These are phyloP conservation scores for Yamadazyma kitorensis DNA, from an alignment of 805 yeast genomes.

Conservation along the genomic window DNA sequence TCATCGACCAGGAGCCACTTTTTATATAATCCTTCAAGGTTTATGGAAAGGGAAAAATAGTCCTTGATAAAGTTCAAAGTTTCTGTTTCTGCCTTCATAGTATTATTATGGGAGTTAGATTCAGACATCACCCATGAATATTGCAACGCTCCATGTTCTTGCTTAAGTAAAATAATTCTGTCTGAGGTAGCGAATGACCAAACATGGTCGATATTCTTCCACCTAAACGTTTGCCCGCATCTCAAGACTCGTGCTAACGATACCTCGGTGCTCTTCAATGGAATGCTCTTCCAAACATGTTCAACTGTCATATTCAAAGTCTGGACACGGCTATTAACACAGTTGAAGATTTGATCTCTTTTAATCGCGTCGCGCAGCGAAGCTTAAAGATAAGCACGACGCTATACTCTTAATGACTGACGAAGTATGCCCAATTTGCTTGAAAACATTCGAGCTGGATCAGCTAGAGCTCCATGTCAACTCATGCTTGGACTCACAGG, in stretches of 20 bases:
- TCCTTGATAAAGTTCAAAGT: slow-evolving; percentile 49
- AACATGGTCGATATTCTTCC: slow-evolving; percentile 61
- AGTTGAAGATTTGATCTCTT: no score
- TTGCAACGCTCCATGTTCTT: slow-evolving; percentile 49
- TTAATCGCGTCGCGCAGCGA: slow-evolving; percentile 4
- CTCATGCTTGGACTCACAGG: slow-evolving; percentile 34
- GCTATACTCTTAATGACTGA: slow-evolving; percentile 10
- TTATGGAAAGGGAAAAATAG: slow-evolving; percentile 68
- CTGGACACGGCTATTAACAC: not conserved
- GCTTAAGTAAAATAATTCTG: slow-evolving; percentile 62
- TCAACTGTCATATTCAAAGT: slow-evolving; percentile 20
- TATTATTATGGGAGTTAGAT: slow-evolving; percentile 2
- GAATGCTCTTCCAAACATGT: slow-evolving; percentile 21
- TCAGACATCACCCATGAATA: slow-evolving; percentile 43
- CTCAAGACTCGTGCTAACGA: slow-evolving; percentile 63
- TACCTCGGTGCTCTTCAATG: slow-evolving; percentile 41
- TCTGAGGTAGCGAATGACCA: slow-evolving; percentile 67
- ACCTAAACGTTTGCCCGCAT: slow-evolving; percentile 84
- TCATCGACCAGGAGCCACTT: slow-evolving; percentile 62
- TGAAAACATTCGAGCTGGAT: slow-evolving; percentile 18
- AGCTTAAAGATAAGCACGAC: not conserved
- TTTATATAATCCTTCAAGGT: slow-evolving; percentile 49
- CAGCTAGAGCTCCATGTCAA: slow-evolving; percentile 41
- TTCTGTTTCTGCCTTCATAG: slow-evolving; percentile 16
- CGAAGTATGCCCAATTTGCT: slow-evolving; percentile 36